A percentile compares a stretch with the other conserved stretches of the same genome.
Evolutionary conservation across 2,329 filamentous ascomycete genomes (phyloP).

Genomic region (Didymella lethalis): DNA sequence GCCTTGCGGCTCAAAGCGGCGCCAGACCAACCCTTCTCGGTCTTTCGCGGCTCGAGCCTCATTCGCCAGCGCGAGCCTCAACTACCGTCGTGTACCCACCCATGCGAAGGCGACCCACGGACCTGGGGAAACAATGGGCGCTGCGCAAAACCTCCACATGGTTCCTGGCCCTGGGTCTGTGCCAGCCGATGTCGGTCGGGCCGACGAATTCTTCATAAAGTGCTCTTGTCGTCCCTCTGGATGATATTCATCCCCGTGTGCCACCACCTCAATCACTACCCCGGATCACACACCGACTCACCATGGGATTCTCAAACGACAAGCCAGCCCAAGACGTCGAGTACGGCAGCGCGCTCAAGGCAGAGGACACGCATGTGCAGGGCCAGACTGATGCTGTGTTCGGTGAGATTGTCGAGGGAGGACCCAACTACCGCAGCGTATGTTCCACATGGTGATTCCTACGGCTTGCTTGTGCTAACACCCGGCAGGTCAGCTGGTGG

Average conservation of each 20-base stretch:
- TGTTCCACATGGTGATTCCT: background rate
- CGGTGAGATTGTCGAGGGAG: constrained; percentile 23
- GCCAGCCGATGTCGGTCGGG: constrained; percentile 23
- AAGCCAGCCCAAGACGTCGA: constrained; percentile 16
- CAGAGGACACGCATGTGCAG: constrained; percentile 13
- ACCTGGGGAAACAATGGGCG: constrained; percentile 17
- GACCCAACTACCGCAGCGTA: constrained; percentile 24
- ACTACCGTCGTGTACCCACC: background rate
- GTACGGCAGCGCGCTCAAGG: constrained; percentile 18
- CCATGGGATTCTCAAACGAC: constrained; percentile 18
- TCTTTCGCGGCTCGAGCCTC: constrained; percentile 20
- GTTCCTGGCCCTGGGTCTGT: constrained; percentile 9
- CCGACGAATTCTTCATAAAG: constrained; percentile 24
- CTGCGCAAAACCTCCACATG: constrained; percentile 17
- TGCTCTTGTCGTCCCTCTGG: background rate
- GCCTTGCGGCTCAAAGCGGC: constrained; percentile 21
- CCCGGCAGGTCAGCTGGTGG: constrained; percentile 27
- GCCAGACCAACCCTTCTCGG: constrained; percentile 16
- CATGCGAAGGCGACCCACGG: constrained; percentile 6
- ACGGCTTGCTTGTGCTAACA: background rate
- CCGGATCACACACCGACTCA: background rate
- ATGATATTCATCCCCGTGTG: background rate
- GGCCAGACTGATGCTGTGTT: constrained; percentile 24
- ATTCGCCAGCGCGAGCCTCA: background rate
- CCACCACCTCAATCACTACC: background rate